Evolutionary conservation across 2,329 filamentous ascomycete species (phyloP).

Genomic region (Clonostachys solani): DNA sequence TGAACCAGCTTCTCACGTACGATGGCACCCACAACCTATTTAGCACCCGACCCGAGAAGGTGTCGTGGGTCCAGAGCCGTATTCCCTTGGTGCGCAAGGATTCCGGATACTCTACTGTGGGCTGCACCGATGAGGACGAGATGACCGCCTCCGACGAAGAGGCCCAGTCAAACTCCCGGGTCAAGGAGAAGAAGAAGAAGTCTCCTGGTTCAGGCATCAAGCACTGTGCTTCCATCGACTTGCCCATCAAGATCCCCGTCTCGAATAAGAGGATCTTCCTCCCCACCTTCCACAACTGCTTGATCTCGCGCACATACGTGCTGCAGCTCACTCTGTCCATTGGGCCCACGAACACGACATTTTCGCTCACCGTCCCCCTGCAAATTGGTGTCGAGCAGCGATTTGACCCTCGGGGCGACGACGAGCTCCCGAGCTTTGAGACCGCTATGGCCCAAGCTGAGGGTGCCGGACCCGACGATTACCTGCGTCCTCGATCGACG

Average conservation of each 20-base stretch:
- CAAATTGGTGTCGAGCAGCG: conserved; percentile 42
- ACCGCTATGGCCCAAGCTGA: conserved; percentile 24
- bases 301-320: conserved; percentile 50
- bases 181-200: conserved; percentile 11
- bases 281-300: conserved; percentile 55
- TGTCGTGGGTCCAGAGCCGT: conserved; percentile 35
- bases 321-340: conserved; percentile 40
- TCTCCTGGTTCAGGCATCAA: conserved; percentile 22
- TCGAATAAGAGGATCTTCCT: conserved; percentile 45
- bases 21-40: conserved; percentile 36
- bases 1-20: conserved; percentile 40
- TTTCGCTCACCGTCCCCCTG: conserved; percentile 42
- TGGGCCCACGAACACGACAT: conserved; percentile 32
- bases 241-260: conserved; percentile 44
- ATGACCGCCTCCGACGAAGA: conserved; percentile 24
- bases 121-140: conserved; percentile 15
- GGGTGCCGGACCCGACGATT: conserved; percentile 31
- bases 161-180: neutral
- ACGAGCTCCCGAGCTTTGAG: conserved; percentile 45
- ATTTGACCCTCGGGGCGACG: conserved; percentile 19
- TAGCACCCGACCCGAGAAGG: conserved; percentile 23
- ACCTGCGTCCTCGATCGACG: conserved; percentile 29
- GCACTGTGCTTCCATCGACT: conserved; percentile 34
- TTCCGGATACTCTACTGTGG: conserved; percentile 45
- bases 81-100: conserved; percentile 34